A percentile compares a stretch with the other conserved stretches of the same genome.
phyloP scores from a whole-genome alignment of 2,329 filamentous ascomycete species.

The Fusarium sp. region DNA sequence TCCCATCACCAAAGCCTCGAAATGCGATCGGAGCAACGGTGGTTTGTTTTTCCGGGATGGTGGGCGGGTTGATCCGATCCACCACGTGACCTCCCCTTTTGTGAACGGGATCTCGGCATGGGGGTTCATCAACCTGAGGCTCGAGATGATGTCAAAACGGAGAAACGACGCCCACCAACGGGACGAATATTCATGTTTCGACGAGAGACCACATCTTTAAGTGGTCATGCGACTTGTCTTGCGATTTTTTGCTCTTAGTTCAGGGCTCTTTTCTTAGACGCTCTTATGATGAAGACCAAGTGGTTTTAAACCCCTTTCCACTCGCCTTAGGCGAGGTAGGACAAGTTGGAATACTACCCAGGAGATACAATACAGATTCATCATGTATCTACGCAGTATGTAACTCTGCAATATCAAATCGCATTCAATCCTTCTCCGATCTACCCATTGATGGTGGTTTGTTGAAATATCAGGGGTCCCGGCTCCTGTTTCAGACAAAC shows the following conservation, averaged over 20 bases:
- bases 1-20: conserved; percentile 30
- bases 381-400: neutral
- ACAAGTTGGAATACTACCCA: neutral
- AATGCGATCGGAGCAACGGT: conserved; percentile 22
- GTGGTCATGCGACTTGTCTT: conserved; percentile 8
- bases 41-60: conserved; percentile 27
- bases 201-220: conserved; percentile 3
- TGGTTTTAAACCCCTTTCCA: neutral
- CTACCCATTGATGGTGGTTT: neutral
- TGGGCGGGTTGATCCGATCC: conserved; percentile 20
- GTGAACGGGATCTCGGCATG: conserved; percentile 20
- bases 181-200: conserved; percentile 24
- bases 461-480: conserved; percentile 32
- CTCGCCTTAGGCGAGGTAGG: neutral
- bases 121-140: conserved; percentile 16
- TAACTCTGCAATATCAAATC: neutral
- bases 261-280: neutral
- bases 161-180: conserved; percentile 35
- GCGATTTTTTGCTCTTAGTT: neutral
- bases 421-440: neutral
- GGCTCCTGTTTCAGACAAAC: conserved; percentile 31
- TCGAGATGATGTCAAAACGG: conserved; percentile 13
- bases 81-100: conserved; percentile 20
- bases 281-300: conserved; percentile 1
- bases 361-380: neutral